These are phyloP conservation scores for Pisolithus albus DNA, from an alignment of 768 basidiomycete genomes.

Conservation along the genomic window DNA sequence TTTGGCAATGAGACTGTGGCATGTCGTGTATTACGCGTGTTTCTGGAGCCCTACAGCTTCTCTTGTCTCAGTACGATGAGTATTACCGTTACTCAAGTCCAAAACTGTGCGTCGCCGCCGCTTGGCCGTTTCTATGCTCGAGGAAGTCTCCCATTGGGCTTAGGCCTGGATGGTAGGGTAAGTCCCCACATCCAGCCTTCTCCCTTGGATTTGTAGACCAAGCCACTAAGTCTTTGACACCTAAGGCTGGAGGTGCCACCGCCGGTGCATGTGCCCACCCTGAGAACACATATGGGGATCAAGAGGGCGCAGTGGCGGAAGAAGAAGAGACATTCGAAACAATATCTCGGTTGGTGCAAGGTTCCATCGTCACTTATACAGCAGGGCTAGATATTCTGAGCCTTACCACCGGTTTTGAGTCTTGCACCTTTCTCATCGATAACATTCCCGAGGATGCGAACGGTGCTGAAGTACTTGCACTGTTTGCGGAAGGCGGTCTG, in stretches of 20 bases:
- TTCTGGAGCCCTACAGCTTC: neutral
- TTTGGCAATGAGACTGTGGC: neutral
- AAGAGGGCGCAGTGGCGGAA: neutral
- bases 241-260: no score
- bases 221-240: no score
- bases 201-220: neutral
- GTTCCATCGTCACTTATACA: slow-evolving; percentile 42
- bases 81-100: neutral
- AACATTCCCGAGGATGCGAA: slow-evolving; percentile 39
- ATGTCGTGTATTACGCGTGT: neutral
- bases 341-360: slow-evolving; percentile 31
- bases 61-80: neutral
- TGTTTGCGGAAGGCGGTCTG: slow-evolving; percentile 41
- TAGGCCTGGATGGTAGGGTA: neutral
- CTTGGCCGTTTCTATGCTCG: neutral
- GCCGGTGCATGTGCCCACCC: neutral
- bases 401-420: slow-evolving; percentile 46
- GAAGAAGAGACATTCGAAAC: neutral
- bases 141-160: no score
- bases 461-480: slow-evolving; percentile 32
- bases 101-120: neutral
- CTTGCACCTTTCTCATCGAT: slow-evolving; percentile 39
- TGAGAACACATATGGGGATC: no score
- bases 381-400: slow-evolving; percentile 43
- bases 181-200: neutral